A percentile compares a stretch with the other conserved stretches of the same genome.
Evolutionary conservation across 2,329 filamentous ascomycete species (phyloP).

Genomic region (Xylaria polymorpha): DNA sequence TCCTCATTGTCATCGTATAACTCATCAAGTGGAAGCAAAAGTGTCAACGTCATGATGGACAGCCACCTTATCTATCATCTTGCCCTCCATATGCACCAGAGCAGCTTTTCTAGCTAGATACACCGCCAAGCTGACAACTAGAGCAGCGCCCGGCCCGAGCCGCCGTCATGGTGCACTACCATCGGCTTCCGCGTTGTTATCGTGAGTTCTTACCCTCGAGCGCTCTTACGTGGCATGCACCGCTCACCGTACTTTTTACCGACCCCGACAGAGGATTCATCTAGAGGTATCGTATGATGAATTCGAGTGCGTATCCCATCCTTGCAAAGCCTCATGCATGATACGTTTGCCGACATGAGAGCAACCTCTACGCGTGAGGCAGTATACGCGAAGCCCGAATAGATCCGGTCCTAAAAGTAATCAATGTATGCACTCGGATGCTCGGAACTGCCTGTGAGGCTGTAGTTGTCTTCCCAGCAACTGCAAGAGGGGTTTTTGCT

Average conservation of each 20-base stretch:
- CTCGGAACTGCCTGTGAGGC: neutral
- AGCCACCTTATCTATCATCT: neutral
- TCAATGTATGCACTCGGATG: neutral
- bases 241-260: constrained; percentile 14
- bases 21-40: neutral
- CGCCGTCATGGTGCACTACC: neutral
- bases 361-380: constrained; percentile 2
- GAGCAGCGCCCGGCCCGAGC: neutral
- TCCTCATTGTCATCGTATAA: constrained; percentile 2
- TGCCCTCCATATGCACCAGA: neutral
- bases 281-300: constrained; percentile 12
- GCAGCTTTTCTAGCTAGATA: neutral
- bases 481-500: neutral
- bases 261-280: neutral
- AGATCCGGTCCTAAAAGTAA: neutral
- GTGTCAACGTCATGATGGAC: neutral
- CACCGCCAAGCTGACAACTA: neutral
- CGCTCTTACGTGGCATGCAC: neutral
- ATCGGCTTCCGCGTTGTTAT: neutral
- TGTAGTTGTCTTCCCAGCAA: constrained; percentile 1
- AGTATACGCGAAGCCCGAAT: neutral
- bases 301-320: constrained; percentile 2
- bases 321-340: constrained; percentile 27
- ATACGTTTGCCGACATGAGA: constrained; percentile 16
- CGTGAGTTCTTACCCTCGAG: neutral